A percentile compares a stretch with the other conserved stretches of the same genome.
phyloP scores from a whole-genome alignment of 768 basidiomycete genomes.

The Leucogyrophana mollusca region DNA sequence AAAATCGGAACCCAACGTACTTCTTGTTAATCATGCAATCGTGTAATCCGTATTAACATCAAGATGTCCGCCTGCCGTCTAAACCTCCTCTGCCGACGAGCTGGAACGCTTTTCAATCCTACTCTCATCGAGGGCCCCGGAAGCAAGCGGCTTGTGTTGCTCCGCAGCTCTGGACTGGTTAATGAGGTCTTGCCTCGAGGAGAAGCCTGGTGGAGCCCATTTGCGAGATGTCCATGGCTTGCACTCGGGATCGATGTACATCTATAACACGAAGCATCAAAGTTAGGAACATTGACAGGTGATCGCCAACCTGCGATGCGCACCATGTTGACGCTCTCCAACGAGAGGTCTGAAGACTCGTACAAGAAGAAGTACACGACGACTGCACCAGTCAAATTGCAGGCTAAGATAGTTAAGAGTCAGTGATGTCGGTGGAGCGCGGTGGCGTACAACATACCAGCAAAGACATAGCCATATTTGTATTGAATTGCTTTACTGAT shows the following conservation, averaged over 20 bases:
- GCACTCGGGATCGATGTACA: constrained; percentile 63
- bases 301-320: constrained; percentile 13
- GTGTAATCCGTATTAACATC: too few relatives aligned
- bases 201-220: constrained; percentile 62
- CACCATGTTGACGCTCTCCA: constrained; percentile 64
- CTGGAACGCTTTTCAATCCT: constrained; percentile 19
- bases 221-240: constrained; percentile 63
- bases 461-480: constrained; percentile 71
- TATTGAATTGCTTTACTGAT: constrained; percentile 56
- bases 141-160: constrained; percentile 30
- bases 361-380: constrained; percentile 76
- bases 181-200: constrained; percentile 42
- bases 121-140: constrained; percentile 20
- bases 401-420: too few relatives aligned
- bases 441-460: constrained; percentile 34
- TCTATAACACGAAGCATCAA: constrained; percentile 27
- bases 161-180: constrained; percentile 43
- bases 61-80: too few relatives aligned
- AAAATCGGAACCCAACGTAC: too few relatives aligned
- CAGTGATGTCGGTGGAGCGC: neutral
- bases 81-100: neutral
- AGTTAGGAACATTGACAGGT: constrained; percentile 3
- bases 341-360: constrained; percentile 63
- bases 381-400: constrained; percentile 57
- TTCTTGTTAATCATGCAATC: too few relatives aligned